A percentile compares a stretch with the other conserved stretches of the same genome.
These are phyloP conservation scores for Trichoderma atroviride DNA, from an alignment of 2,329 filamentous ascomycete species.

Conservation along the genomic window DNA sequence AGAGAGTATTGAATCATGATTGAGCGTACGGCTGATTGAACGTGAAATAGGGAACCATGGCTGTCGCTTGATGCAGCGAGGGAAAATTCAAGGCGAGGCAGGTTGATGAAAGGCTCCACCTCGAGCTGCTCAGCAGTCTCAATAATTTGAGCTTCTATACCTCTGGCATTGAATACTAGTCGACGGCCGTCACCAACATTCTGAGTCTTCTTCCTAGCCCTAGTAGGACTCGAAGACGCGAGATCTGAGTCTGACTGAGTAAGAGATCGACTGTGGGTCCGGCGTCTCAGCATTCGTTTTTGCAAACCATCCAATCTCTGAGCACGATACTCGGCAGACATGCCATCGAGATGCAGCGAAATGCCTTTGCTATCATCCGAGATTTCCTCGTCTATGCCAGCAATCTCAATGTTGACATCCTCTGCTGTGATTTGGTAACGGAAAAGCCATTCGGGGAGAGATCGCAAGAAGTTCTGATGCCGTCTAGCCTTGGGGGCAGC, in stretches of 20 bases:
- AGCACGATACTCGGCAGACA: conserved; percentile 85
- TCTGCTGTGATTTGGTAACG: conserved; percentile 83
- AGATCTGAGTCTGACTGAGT: conserved; percentile 70
- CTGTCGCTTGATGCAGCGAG: conserved; percentile 83
- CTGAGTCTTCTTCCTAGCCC: conserved; percentile 54
- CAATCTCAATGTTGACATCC: conserved; percentile 88
- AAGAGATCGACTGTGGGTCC: conserved; percentile 73
- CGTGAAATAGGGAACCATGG: conserved; percentile 83
- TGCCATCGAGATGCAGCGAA: conserved; percentile 82
- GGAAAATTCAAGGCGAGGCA: conserved; percentile 85
- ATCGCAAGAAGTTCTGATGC: conserved; percentile 72
- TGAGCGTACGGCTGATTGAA: conserved; percentile 79
- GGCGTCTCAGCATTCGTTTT: conserved; percentile 63
- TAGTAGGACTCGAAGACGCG: conserved; percentile 44
- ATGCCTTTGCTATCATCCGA: conserved; percentile 81
- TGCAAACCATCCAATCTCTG: conserved; percentile 70
- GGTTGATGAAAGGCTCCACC: conserved; percentile 78
- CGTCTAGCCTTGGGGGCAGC: conserved; percentile 50
- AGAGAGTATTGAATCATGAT: conserved; percentile 87
- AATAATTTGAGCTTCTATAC: conserved; percentile 87
- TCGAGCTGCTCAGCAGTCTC: conserved; percentile 85
- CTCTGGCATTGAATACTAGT: conserved; percentile 76
- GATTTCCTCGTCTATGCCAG: conserved; percentile 82
- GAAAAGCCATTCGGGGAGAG: conserved; percentile 80
- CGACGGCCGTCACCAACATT: conserved; percentile 75